Evolutionary conservation across 2,329 filamentous ascomycete species (phyloP), one percentile per base, ranked within the genome.

Genomic region (Helminthosporium solani): DNA sequence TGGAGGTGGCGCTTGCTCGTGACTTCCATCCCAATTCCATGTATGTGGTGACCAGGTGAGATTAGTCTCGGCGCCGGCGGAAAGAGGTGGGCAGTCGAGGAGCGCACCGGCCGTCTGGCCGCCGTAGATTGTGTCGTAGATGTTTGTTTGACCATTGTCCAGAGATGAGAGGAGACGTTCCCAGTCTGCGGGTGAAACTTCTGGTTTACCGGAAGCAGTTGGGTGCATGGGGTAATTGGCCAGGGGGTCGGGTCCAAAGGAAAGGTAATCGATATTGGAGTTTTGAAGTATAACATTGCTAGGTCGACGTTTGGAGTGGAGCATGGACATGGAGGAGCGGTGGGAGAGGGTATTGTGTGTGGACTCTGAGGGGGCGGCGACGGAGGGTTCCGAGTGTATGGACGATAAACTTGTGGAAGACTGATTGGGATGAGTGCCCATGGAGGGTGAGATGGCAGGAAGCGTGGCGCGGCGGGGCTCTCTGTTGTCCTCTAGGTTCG

Each of bases 91-190:
- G 20, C 62, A 60, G 34, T 70, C 68, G 25, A 68, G 49, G 9
- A 71, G 64, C 4, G 67, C 67, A 33, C 71, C 69, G 0, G 66
- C 69, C 7, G 75, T 76, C 8, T 79, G 78, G 0, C 86, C 86
- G 30, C 87, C 87, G 56, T 90, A 90, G 44, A 90, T 89, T 33
- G 85, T 85, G 62, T 90, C 86, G 68, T 89, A 94, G n/a, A 95
- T 86, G 62, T 92, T 95, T 43, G 85, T 82, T 54, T 86, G 80
- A 0, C 88, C 88, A 28, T 84, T 84, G 58, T 95, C 90, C 66
- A 95, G 83, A 18, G 85, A 86, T 3, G 86, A 85, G 2, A 95
- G 78, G 0, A 95, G 77, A 1, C 85, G 83, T 67, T 95, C 90
- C 90, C 90, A 95, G 58, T 94, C 88, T 0, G 83, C 77, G 7